Percentiles rank a stretch among this genome's conserved stretches.
These are phyloP conservation scores for Curvularia spicifera DNA, from an alignment of 2,329 filamentous ascomycete genomes.

Conservation along the genomic window DNA sequence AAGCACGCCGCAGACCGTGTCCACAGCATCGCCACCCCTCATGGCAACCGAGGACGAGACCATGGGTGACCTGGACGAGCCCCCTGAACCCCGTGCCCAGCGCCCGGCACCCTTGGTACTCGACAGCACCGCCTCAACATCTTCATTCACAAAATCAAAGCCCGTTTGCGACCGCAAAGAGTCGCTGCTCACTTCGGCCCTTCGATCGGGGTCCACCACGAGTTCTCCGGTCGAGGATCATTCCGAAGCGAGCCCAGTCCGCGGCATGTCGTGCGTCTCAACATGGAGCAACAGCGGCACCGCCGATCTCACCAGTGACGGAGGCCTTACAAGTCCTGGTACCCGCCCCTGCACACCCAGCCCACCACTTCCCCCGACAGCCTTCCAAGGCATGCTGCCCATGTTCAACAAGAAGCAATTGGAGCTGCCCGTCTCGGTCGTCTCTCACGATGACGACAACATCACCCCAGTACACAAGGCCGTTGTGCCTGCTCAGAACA, in stretches of 20 bases:
- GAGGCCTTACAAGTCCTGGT: conserved; percentile 82
- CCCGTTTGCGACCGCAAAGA: conserved; percentile 65
- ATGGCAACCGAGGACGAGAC: conserved; percentile 65
- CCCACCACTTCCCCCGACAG: conserved; percentile 73
- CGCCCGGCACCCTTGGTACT: conserved; percentile 50
- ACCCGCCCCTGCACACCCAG: conserved; percentile 86
- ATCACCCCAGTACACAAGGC: conserved; percentile 35
- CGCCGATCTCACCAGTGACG: conserved; percentile 93
- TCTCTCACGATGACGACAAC: conserved; percentile 47
- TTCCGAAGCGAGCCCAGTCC: conserved; percentile 42
- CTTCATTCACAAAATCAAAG: conserved; percentile 57
- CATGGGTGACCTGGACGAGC: conserved; percentile 82
- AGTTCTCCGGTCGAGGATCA: conserved; percentile 53
- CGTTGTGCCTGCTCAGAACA: conserved; percentile 35
- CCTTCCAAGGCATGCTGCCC: conserved; percentile 48
- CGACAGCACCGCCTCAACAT: conserved; percentile 50
- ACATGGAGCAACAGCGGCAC: conserved; percentile 85
- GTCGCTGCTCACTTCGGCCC: conserved; percentile 85
- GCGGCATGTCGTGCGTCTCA: conserved; percentile 63
- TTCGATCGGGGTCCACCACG: conserved; percentile 60
- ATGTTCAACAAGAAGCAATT: conserved; percentile 49
- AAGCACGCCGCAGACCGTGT: conserved; percentile 30
- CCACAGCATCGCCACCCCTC: conserved; percentile 30
- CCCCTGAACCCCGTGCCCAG: conserved; percentile 72
- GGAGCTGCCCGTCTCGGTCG: conserved; percentile 47